phyloP scores from a whole-genome alignment of 2,329 filamentous ascomycete species.

The Fusarium sp. region DNA sequence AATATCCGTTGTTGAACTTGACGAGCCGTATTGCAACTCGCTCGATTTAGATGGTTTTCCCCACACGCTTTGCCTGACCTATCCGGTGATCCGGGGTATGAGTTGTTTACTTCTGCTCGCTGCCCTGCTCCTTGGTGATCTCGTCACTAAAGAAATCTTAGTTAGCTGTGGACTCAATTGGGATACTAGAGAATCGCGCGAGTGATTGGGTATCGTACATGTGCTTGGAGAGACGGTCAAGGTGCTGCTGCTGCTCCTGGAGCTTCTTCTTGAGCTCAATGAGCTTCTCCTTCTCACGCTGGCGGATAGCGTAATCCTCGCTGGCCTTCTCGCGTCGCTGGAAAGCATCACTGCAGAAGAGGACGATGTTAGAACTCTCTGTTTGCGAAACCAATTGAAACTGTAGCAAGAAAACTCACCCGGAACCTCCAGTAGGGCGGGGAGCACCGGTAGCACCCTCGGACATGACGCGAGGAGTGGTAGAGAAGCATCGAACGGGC shows the following conservation, averaged over 20 bases:
- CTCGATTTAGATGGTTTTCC: constrained; percentile 30
- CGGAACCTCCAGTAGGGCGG: constrained; percentile 64
- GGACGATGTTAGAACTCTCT: constrained; percentile 4
- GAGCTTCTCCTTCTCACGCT: constrained; percentile 94
- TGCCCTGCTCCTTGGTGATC: constrained; percentile 78
- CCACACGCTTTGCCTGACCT: constrained; percentile 38
- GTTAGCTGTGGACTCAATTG: constrained; percentile 25
- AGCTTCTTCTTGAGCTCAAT: constrained; percentile 79
- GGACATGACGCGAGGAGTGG: constrained; percentile 71
- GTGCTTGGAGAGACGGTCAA: constrained; percentile 86
- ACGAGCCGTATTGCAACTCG: constrained; percentile 30
- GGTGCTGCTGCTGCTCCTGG: constrained; percentile 81
- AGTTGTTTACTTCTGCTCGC: constrained; percentile 70
- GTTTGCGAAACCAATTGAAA: constrained; percentile 24
- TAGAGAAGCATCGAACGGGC: constrained; percentile 72
- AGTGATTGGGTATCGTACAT: constrained; percentile 70
- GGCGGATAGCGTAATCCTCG: constrained; percentile 86
- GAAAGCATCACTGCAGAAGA: constrained; percentile 81
- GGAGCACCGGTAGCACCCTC: constrained; percentile 78
- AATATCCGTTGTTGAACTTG: constrained; percentile 25
- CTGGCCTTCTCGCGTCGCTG: constrained; percentile 88
- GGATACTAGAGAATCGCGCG: constrained; percentile 6
- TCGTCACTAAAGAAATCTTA: constrained; percentile 70
- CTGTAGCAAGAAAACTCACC: constrained; percentile 58
- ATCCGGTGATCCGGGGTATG: constrained; percentile 34